Conservation (phyloP, 2,329 filamentous ascomycete species). For the Trichoderma afroharzianum region DNA sequence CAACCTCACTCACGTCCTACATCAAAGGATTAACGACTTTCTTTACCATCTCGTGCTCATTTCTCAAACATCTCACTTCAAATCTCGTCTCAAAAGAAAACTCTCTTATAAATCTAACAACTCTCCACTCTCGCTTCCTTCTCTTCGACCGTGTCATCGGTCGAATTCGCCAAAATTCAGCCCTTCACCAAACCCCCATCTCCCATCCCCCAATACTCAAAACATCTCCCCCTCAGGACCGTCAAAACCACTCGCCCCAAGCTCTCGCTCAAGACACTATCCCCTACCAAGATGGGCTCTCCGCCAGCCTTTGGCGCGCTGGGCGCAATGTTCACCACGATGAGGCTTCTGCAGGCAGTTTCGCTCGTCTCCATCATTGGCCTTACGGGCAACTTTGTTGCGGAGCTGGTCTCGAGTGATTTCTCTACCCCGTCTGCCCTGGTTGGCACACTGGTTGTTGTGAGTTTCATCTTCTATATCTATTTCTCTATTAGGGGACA, state of each 20-base stretch:
- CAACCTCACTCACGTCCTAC: background rate
- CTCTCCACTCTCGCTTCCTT: background rate
- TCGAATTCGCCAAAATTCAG: constrained; percentile 31
- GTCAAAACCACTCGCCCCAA: constrained; percentile 37
- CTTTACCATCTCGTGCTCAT: too few species aligned
- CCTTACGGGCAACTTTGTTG: constrained; percentile 75
- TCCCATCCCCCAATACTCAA: constrained; percentile 39
- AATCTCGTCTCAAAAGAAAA: too few species aligned
- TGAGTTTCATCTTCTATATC: constrained; percentile 58
- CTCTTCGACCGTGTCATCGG: constrained; percentile 23
- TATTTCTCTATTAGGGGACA: too few species aligned
- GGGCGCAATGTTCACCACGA: background rate
- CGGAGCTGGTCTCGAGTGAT: background rate
- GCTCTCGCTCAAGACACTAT: constrained; percentile 41
- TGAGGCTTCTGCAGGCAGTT: background rate
- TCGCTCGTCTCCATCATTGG: constrained; percentile 72
- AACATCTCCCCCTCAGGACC: constrained; percentile 41
- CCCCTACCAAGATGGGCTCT: background rate
- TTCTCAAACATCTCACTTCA: too few species aligned
- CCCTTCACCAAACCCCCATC: constrained; percentile 29
- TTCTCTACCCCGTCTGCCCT: constrained; percentile 63
- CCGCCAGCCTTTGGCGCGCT: background rate
- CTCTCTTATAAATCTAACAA: too few species aligned
- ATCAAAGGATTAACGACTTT: too few species aligned
- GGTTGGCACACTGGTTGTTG: constrained; percentile 74